These are phyloP conservation scores for Apiospora marii DNA, from an alignment of 2,329 filamentous ascomycete species.

Conservation along the genomic window DNA sequence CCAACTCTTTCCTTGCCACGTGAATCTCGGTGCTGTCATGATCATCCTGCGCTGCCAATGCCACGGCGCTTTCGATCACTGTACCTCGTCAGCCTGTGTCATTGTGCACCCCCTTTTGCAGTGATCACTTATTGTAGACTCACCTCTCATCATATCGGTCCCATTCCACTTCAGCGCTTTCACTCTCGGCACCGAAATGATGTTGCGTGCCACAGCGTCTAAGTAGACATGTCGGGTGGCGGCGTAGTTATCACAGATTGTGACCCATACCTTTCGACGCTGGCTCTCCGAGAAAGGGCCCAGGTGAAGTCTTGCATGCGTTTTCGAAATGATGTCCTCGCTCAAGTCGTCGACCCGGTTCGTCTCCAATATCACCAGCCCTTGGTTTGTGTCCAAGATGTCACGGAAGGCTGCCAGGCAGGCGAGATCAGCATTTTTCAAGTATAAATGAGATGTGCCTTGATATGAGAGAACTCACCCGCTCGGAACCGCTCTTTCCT, in stretches of 20 bases:
- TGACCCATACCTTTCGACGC: not conserved
- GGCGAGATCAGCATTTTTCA: too few relatives aligned
- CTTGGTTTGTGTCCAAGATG: not conserved
- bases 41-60: not conserved
- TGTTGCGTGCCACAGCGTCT: not conserved
- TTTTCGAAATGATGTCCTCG: not conserved
- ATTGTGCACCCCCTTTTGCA: not conserved
- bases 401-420: not conserved
- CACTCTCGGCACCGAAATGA: not conserved
- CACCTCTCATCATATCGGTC: not conserved
- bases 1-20: not conserved
- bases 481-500: not conserved
- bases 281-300: not conserved
- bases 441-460: not conserved
- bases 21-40: not conserved
- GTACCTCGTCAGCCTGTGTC: not conserved
- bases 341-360: not conserved
- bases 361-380: not conserved
- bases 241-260: not conserved
- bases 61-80: not conserved
- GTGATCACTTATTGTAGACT: not conserved
- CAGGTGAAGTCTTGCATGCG: not conserved
- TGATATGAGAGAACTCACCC: not conserved
- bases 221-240: not conserved
- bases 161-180: not conserved